A percentile compares a stretch with the other conserved stretches of the same genome.
phyloP scores from a whole-genome alignment of 495 filamentous ascomycete species.

The Podospora didyma region DNA sequence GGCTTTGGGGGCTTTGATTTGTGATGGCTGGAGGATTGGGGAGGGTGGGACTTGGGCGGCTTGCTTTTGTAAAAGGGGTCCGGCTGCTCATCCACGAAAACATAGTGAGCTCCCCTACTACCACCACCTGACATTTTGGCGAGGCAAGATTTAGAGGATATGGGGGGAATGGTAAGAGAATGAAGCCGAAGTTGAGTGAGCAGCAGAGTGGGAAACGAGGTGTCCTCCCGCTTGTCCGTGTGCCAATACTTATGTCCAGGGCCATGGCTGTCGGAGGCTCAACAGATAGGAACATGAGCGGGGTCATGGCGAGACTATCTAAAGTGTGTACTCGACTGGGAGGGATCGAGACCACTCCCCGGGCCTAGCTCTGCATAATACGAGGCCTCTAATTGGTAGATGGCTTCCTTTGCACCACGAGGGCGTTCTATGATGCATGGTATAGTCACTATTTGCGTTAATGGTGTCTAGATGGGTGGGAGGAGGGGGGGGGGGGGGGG shows the following conservation, averaged over 20 bases:
- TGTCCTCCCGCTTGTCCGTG: background rate
- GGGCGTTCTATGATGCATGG: background rate
- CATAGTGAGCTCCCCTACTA: background rate
- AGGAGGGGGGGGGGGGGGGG: background rate
- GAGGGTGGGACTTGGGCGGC: background rate
- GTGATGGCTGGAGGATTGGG: background rate
- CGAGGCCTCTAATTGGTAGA: constrained; percentile 1
- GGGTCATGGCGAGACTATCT: background rate
- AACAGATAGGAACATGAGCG: background rate
- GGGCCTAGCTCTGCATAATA: background rate
- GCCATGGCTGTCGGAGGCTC: background rate
- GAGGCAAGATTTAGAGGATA: background rate
- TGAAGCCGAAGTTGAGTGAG: background rate
- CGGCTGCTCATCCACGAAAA: background rate
- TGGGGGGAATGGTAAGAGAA: background rate
- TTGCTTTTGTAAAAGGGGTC: background rate
- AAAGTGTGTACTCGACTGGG: background rate
- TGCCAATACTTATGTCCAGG: background rate
- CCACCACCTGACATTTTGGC: background rate
- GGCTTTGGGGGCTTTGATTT: background rate
- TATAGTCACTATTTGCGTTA: background rate
- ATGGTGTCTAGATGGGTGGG: background rate
- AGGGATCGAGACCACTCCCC: background rate
- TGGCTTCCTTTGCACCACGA: constrained; percentile 1
- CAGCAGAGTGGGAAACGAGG: background rate